Base-by-base conservation (phyloP, 2,329 filamentous ascomycete species). In the Orbilia brochopaga region DNA sequence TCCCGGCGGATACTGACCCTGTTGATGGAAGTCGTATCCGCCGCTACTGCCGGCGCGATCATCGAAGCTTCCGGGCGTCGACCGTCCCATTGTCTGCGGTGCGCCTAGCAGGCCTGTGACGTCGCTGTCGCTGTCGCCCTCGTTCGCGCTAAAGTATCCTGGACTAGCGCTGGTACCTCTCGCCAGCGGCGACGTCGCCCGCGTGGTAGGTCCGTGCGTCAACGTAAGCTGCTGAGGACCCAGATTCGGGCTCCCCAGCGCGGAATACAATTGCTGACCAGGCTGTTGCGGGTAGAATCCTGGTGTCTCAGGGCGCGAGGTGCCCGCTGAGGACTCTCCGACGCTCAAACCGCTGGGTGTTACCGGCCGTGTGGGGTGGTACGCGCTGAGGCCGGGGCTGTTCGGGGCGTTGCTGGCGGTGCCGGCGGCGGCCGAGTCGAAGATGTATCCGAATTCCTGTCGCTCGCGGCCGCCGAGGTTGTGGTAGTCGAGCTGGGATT, bases 401-500 rank as follows among this genome's bases (percentile, higher is more conserved):
- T 3, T 32, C 4, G 27, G 27, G 27, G 27, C 27, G 27, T 4
- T 32, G 27, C 27, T 27, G 19, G 46, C 19, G 46, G 35, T 27
- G 51, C 53, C 35, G 3, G 51, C 51, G 42, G 52, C 46, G 2
- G 27, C 61, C 2, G 61, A 51, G 52, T 56, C 59, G 32, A 65
- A 65, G 5, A 65, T 52, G 30, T 65, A 65, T 17, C 44, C 46
- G 23, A 72, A 72, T 40, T 72, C 67, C 15, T 56, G 60, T 4
- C 51, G 37, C 24, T 64, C 58, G 11, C 37, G n/a, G 19, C 59
- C 59, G 13, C n/a, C 46, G 44, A 72, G 51, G 27, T 53, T 61
- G 50, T 58, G 51, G 50, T 54, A 64, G 51, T 72, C 53, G 6
- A 72, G 35, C 24, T 72, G 67, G 51, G 60, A 42, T 32, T 72